Base-by-base conservation (phyloP, 2,329 filamentous ascomycete species). In the Polytolypa hystricis region DNA sequence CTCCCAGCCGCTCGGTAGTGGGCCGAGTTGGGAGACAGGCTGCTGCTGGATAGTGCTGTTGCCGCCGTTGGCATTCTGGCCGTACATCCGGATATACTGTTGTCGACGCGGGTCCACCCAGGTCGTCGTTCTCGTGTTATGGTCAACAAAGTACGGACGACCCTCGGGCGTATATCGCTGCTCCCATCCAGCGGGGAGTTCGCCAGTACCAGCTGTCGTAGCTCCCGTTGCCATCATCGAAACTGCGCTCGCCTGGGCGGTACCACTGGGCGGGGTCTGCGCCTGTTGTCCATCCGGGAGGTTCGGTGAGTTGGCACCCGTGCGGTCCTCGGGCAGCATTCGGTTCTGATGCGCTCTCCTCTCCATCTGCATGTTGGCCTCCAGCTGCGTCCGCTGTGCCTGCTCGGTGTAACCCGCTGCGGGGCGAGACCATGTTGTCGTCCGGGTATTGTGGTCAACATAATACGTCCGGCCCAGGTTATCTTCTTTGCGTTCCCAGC, bases 41-140 rank as follows among this genome's bases (percentile, higher is more conserved):
- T 98, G 91, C 57, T 95, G 89, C 61, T 96, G 89, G 46, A 96
- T 94, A 36, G 79, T 82, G 32, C 84, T 87, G 50, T 80, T 86
- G 48, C 78, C 76, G 30, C 69, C 67, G 23, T 64, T 65, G 43
- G 81, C 83, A 60, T 85, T 91, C 51, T 89, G 84, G 2, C 87
- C 89, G 56, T 98, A 98, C 84, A 96, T 95, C 41, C 91, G 75
- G 42, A 98, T 96, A 63, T 95, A 98, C 60, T 98, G 91, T 62
- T 96, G 91, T 44, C 91, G 80, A 49, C 91, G 79, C 19, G 91
- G 91, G 57, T 98, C 91, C 11, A 98, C 91, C 91, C 91, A 98
- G 1, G 91, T 96, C 0, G 91, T 98, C 1, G 91, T 96, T 46
- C 91, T 77, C 7, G 91, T 96, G 58, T 96, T 98, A 63, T 98